Percentiles rank a stretch among this genome's conserved stretches.
phyloP scores from a whole-genome alignment of 2,329 filamentous ascomycete species.

The Taxawa tesnikishii region DNA sequence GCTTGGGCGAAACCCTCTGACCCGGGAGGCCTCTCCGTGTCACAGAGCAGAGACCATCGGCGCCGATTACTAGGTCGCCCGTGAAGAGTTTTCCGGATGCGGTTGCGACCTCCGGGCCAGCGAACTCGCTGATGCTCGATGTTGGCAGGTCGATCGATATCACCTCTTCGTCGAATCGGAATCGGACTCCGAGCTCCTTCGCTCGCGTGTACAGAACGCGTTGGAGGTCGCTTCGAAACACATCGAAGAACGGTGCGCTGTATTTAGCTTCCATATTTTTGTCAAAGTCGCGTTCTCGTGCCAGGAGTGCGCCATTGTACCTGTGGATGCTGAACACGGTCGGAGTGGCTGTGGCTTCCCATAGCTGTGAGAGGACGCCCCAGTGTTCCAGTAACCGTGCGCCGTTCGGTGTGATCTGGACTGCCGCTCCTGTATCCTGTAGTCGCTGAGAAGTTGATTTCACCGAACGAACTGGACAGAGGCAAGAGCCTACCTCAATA shows the following conservation, averaged over 20 bases:
- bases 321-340: background rate
- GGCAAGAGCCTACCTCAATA: background rate
- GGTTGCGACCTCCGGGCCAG: background rate
- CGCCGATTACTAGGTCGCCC: background rate
- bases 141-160: constrained; percentile 15
- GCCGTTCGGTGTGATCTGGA: background rate
- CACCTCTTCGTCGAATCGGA: constrained; percentile 10
- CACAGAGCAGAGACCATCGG: background rate
- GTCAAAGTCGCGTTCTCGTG: background rate
- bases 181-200: background rate
- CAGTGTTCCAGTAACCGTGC: background rate
- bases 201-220: background rate
- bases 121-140: constrained; percentile 7
- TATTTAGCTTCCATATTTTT: background rate
- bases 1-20: background rate
- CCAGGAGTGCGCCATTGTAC: background rate
- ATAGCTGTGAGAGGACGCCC: background rate
- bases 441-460: too few relatives aligned
- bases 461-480: background rate
- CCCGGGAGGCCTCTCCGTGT: background rate
- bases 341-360: background rate
- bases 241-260: background rate
- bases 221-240: background rate
- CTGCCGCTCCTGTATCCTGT: background rate
- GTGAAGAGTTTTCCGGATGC: background rate